Conservation (phyloP, 2,329 filamentous ascomycete genomes). For the Lachnellula cervina region DNA sequence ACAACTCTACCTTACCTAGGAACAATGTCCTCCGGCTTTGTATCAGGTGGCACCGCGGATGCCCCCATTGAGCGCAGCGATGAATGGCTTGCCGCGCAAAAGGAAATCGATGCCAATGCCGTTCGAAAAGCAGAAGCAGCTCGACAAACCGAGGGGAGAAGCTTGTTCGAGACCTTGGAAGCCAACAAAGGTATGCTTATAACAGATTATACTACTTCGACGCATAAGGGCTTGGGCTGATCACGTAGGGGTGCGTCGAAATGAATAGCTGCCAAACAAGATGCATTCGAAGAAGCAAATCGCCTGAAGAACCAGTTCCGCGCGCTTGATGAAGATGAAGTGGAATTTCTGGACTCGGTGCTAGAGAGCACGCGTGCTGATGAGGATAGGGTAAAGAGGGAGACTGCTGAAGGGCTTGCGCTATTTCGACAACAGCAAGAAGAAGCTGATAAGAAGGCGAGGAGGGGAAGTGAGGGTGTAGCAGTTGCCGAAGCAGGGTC, state of each 20-base stretch:
- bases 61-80: constrained; percentile 36
- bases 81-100: constrained; percentile 32
- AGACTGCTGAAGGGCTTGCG: constrained; percentile 53
- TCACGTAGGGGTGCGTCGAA: constrained; percentile 31
- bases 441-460: constrained; percentile 29
- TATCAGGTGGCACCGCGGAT: constrained; percentile 45
- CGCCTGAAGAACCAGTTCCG: constrained; percentile 73
- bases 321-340: constrained; percentile 72
- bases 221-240: constrained; percentile 20
- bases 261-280: constrained; percentile 67
- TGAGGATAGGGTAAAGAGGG: constrained; percentile 49
- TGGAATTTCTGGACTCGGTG: constrained; percentile 66
- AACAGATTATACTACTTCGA: constrained; percentile 1
- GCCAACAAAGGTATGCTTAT: constrained; percentile 66
- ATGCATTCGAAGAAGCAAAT: constrained; percentile 71
- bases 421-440: constrained; percentile 51
- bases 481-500: constrained; percentile 15
- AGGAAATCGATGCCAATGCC: constrained; percentile 35
- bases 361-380: constrained; percentile 44
- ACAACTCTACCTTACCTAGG: not conserved
- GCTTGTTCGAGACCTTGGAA: constrained; percentile 69
- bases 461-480: constrained; percentile 16
- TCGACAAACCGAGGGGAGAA: constrained; percentile 44
- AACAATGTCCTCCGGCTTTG: constrained; percentile 44
- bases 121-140: constrained; percentile 35